phyloP scores from a whole-genome alignment of 2,329 filamentous ascomycete genomes.

The Talaromyces piceae region DNA sequence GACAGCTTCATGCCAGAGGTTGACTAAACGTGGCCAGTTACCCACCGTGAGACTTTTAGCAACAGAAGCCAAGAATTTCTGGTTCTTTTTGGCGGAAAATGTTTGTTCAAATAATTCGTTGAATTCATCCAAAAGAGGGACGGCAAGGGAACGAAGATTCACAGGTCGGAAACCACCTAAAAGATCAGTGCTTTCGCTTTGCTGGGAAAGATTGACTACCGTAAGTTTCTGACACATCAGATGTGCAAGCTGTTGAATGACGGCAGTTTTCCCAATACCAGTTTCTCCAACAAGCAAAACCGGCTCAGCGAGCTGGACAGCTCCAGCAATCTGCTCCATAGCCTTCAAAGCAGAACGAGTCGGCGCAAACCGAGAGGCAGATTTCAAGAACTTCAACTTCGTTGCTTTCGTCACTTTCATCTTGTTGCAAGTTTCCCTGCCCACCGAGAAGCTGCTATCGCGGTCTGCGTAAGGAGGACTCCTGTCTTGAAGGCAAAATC shows the following conservation, averaged over 20 bases:
- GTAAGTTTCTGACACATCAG: conserved; percentile 78
- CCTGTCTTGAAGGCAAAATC: conserved; percentile 68
- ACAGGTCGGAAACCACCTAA: conserved; percentile 95
- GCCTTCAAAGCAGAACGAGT: conserved; percentile 77
- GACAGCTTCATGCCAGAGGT: conserved; percentile 80
- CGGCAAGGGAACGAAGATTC: conserved; percentile 76
- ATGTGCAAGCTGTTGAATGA: conserved; percentile 84
- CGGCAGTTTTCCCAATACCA: conserved; percentile 95
- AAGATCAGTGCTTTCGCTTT: conserved; percentile 94
- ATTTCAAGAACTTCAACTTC: conserved; percentile 36
- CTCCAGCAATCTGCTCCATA: conserved; percentile 79
- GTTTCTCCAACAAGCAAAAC: conserved; percentile 96
- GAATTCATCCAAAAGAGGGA: conserved; percentile 90
- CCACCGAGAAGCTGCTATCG: conserved; percentile 54
- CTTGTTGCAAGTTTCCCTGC: conserved; percentile 54
- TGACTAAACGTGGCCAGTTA: conserved; percentile 81
- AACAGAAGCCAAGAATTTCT: conserved; percentile 74
- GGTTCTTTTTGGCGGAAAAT: conserved; percentile 81
- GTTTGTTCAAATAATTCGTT: conserved; percentile 81
- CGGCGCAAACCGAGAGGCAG: conserved; percentile 62
- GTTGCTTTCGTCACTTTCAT: conserved; percentile 44
- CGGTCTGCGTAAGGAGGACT: conserved; percentile 62
- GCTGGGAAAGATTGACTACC: conserved; percentile 92
- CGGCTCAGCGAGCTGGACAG: conserved; percentile 77
- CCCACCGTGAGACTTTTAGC: conserved; percentile 70